Evolutionary conservation across 2,329 filamentous ascomycete species (phyloP).

Genomic region (Fusarium chaquense): DNA sequence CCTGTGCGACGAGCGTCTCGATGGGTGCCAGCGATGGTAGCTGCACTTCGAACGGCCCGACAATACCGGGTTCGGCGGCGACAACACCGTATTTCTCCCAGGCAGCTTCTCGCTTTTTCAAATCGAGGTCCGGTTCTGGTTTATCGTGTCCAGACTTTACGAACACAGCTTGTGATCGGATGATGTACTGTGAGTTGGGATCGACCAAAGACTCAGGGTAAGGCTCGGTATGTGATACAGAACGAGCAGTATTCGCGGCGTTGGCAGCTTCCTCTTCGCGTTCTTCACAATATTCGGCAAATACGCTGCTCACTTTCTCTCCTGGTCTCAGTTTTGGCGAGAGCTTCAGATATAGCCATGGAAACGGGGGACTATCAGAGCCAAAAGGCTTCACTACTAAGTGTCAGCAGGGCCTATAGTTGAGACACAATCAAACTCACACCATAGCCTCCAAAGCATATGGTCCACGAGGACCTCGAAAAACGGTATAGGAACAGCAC

Average conservation of each 20-base stretch:
- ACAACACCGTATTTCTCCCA: not conserved
- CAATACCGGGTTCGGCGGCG: not conserved
- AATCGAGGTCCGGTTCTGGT: accelerated
- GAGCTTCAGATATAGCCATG: not conserved
- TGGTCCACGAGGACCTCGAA: not conserved
- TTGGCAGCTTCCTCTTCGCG: not conserved
- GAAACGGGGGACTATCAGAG: not conserved
- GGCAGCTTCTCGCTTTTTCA: not conserved
- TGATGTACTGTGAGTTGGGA: not conserved
- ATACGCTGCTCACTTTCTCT: not conserved
- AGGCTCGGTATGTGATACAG: too few relatives aligned
- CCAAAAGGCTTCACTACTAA: not conserved
- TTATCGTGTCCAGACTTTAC: not conserved
- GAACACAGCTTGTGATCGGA: not conserved
- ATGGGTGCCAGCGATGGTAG: accelerated
- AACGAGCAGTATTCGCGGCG: accelerated
- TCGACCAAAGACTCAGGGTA: accelerated
- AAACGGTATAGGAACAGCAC: not conserved
- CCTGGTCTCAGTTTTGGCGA: not conserved
- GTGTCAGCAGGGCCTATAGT: not conserved
- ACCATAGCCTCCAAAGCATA: not conserved
- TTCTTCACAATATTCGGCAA: not conserved
- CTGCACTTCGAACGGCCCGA: conserved; percentile 1
- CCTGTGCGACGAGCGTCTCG: not conserved
- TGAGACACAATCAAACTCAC: not conserved